Evolutionary conservation across 2,329 filamentous ascomycete genomes (phyloP), one percentile per base, ranked within the genome.

Genomic region (Xylariaceae sp.): DNA sequence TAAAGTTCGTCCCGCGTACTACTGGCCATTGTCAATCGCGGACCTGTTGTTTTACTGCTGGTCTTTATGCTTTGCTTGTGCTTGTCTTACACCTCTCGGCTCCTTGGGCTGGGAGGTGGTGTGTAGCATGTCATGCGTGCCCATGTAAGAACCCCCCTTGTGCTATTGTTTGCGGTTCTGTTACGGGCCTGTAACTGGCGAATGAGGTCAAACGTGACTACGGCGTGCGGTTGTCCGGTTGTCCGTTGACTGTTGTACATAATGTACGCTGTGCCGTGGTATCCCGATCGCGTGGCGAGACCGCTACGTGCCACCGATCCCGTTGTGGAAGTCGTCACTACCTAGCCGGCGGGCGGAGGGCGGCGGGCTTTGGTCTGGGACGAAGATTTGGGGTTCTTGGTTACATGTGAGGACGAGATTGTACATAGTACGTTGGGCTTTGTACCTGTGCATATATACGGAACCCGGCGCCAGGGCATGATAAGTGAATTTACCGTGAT

Each of bases 1-100:
- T 26, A 5, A 26, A 8, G 26, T 8, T 26, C 26, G 26, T 26
- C 26, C n/a, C 26, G 26, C 26, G 26, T 26, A 8, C 26, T 26
- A 8, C 26, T 8, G 26, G 26, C 26, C 26, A 26, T 26, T 44
- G 40, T 50, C 42, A 22, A 40, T 41, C 36, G 39, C 40, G 48
- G 36, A 41, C 22, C 42, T 41, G 37, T 44, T 32, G 48, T 50
- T 50, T 21, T 50, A 37, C 26, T 19, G n/a, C 19, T 43, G n/a
- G n/a, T 19, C 39, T 15, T 15, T 21, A 5, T 41, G 9, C 18
- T 18, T 12, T 34, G 30, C 30, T 34, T 12, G 30, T 34, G 18
- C 39, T 22, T 41, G n/a, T 41, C 19, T 21, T n/a, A n/a, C 9
- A 13, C 18, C n/a, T 9, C 18, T 21, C 13, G 37, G 37, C 16